A percentile compares a stretch with the other conserved stretches of the same genome.
These are phyloP conservation scores for Microbotryomycetes sp. DNA, from an alignment of 1,284 basidiomycete species.

Conservation along the genomic window DNA sequence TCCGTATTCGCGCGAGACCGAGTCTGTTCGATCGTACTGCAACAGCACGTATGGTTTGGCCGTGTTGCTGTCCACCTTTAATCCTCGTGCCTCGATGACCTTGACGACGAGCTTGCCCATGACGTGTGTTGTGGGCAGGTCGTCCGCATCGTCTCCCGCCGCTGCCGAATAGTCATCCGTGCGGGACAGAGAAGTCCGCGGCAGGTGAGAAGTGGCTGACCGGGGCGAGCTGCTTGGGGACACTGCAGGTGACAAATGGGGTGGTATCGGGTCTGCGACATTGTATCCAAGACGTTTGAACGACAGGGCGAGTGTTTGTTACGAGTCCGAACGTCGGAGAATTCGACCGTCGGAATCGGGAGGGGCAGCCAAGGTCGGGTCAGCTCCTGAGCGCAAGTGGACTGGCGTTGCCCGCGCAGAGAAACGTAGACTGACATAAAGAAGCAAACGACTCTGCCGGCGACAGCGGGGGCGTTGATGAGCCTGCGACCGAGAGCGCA, in stretches of 20 bases:
- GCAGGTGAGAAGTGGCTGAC: too few species aligned
- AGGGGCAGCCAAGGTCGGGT: neutral
- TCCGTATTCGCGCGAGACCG: slow-evolving; percentile 24
- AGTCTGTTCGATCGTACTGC: slow-evolving; percentile 29
- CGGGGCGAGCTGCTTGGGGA: neutral
- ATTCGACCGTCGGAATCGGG: too few species aligned
- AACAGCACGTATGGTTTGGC: slow-evolving; percentile 27
- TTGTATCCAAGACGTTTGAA: too few species aligned
- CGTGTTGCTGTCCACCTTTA: slow-evolving; percentile 2
- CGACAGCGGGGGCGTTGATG: neutral
- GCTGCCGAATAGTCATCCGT: neutral
- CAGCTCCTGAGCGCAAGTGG: neutral
- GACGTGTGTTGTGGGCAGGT: slow-evolving; percentile 13
- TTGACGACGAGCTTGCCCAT: slow-evolving; percentile 19
- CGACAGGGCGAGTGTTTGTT: too few species aligned
- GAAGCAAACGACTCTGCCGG: neutral
- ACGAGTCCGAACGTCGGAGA: too few species aligned
- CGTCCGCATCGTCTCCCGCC: neutral
- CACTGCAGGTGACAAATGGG: neutral
- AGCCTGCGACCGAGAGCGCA: neutral
- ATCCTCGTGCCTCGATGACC: slow-evolving; percentile 23
- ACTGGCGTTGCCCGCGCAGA: neutral
- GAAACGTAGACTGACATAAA: neutral
- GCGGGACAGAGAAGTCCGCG: neutral
- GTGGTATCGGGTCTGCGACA: neutral